Evolutionary conservation across 768 basidiomycete genomes (phyloP), one percentile per base, ranked within the genome.

Genomic region (Boletus rex-veris): DNA sequence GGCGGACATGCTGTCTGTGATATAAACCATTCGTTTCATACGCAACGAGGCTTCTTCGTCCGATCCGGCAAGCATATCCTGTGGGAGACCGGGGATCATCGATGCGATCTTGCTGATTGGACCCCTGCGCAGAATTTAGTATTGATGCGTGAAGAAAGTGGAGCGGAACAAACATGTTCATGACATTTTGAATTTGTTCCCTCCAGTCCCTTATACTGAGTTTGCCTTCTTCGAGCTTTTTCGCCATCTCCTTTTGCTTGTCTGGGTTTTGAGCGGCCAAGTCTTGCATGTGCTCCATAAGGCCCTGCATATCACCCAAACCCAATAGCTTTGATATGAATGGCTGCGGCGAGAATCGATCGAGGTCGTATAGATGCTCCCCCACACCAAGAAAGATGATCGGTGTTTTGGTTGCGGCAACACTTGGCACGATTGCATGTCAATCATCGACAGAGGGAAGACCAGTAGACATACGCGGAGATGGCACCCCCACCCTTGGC

Each of bases 261-360:
- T 98, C 96, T 1, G 96, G 95, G 61, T 97, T 92, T 61, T 92
- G 90, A 14, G 87, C 82, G 0, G 92, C 92, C 38, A 96, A 77
- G 69, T 97, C 97, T 68, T 98, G 94, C 91, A 98, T 97, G 66
- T 98, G 93, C 71, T 98, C 96, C 85, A 98, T 90, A 10, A 99
- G 76, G 16, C 96, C 96, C 68, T 96, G 92, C 75, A 99, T 83
- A 69, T 99, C 97, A 19, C 97, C 97, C 66, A 98, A 78, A 19
- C 97, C 97, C 26, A 99, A 77, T 43, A 99, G 75, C 69, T 98
- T 98, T 21, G 93, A 96, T 61, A 99, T 91, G 74, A 99, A 99
- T 11, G 97, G 95, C 60, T 96, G 87, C 0, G 97, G 97, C 4
- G 90, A 83, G 72, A 99, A 99, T 54, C 87, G 83, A 69, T 99